Evolutionary conservation across 768 basidiomycete species (phyloP).

Genomic region (Lactarius vividus): DNA sequence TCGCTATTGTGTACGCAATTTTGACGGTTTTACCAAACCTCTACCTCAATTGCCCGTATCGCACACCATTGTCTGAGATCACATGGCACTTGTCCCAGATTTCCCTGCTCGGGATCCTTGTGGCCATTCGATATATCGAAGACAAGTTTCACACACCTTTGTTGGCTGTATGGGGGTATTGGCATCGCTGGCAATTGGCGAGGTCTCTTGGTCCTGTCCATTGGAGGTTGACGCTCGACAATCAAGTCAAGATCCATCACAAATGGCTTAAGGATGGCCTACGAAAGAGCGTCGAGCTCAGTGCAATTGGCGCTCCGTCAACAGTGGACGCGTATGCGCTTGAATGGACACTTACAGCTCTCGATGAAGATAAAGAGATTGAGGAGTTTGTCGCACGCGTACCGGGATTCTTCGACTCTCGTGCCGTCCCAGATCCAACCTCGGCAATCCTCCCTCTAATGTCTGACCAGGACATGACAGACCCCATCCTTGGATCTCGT

Average conservation of each 20-base stretch:
- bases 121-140: not conserved
- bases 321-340: not conserved
- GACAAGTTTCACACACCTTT: not conserved
- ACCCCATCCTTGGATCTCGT: not conserved
- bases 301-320: not conserved
- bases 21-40: not conserved
- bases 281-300: not conserved
- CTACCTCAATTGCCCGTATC: not conserved
- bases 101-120: not conserved
- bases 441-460: slow-evolving; percentile 7
- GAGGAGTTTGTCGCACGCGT: not conserved
- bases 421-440: not conserved
- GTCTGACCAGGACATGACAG: not conserved
- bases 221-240: not conserved
- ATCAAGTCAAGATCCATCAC: not conserved
- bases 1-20: not conserved
- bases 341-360: not conserved
- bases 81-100: not conserved
- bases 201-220: not conserved
- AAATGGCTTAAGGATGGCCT: not conserved
- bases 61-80: not conserved
- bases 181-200: not conserved
- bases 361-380: slow-evolving; percentile 3
- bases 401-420: not conserved
- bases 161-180: not conserved